These are phyloP conservation scores for Aphanomyces cochlioides DNA, from an alignment of 352 stramenopile genomes.

Conservation along the genomic window DNA sequence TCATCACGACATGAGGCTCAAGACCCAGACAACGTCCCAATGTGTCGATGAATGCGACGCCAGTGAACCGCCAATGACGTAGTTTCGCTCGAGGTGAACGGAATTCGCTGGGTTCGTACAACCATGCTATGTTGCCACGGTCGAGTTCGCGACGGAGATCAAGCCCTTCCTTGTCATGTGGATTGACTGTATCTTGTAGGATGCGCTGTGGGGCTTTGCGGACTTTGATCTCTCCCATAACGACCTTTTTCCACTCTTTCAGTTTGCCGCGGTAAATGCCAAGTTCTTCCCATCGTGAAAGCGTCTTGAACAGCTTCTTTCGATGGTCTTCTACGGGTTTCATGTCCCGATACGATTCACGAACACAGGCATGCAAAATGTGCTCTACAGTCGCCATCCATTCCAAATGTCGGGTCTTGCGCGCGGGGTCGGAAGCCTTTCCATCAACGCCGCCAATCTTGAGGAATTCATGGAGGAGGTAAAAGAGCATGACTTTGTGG, in stretches of 20 bases:
- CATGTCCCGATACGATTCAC: slow-evolving; percentile 69
- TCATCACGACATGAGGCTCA: slow-evolving; percentile 63
- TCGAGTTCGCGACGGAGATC: slow-evolving; percentile 48
- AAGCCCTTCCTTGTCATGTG: slow-evolving; percentile 9
- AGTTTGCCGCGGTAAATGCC: slow-evolving; percentile 74
- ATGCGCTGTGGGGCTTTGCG: slow-evolving; percentile 43
- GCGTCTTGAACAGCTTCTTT: slow-evolving; percentile 79
- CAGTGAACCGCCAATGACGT: slow-evolving; percentile 79
- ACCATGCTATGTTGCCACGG: slow-evolving; percentile 62
- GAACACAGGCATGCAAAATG: slow-evolving; percentile 72
- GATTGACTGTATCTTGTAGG: not conserved
- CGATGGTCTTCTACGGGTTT: slow-evolving; percentile 57
- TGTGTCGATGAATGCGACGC: slow-evolving; percentile 77
- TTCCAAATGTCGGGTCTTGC: slow-evolving; percentile 33
- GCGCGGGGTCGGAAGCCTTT: not conserved
- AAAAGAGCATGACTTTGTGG: slow-evolving; percentile 82
- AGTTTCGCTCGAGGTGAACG: slow-evolving; percentile 57
- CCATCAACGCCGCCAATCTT: slow-evolving; percentile 37
- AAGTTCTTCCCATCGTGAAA: slow-evolving; percentile 80
- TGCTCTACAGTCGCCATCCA: slow-evolving; percentile 30
- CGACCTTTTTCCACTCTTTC: slow-evolving; percentile 71
- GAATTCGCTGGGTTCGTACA: slow-evolving; percentile 69
- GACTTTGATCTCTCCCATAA: slow-evolving; percentile 64
- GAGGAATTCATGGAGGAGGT: slow-evolving; percentile 84
- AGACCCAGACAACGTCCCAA: slow-evolving; percentile 63